Percentiles rank a stretch among this genome's conserved stretches.
phyloP scores from a whole-genome alignment of 441 rosid species.

The Populus hybrid region DNA sequence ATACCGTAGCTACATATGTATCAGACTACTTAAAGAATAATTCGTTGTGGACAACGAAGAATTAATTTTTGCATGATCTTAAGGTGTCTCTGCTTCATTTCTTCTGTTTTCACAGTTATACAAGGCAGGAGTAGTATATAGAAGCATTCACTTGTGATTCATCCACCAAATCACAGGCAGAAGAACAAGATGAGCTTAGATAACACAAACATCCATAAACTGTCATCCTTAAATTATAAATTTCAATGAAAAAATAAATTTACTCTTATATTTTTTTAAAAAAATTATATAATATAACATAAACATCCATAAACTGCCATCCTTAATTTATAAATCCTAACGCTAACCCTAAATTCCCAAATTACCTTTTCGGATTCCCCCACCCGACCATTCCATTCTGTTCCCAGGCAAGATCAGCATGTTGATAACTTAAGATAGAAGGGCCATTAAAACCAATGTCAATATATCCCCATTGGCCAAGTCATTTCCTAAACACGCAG shows the following conservation, averaged over 20 bases:
- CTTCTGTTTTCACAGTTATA: neutral
- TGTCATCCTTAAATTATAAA: too few species aligned
- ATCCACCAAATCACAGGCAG: neutral
- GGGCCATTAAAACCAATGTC: constrained; percentile 77
- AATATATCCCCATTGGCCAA: constrained; percentile 62
- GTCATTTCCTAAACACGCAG: constrained; percentile 49
- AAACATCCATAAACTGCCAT: too few species aligned
- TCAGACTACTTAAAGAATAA: neutral
- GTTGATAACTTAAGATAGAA: constrained; percentile 47
- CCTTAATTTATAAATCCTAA: too few species aligned
- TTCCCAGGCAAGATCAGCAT: too few species aligned
- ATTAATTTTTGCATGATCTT: neutral
- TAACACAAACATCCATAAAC: too few species aligned
- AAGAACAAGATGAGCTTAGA: neutral
- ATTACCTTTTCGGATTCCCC: too few species aligned
- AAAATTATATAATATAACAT: too few species aligned
- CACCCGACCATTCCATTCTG: too few species aligned
- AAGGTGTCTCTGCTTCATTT: neutral
- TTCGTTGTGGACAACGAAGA: neutral
- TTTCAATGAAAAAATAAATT: too few species aligned
- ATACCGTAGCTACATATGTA: neutral
- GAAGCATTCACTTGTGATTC: neutral
- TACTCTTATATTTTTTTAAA: too few species aligned
- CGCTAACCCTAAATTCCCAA: too few species aligned
- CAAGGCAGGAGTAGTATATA: neutral